These are phyloP conservation scores for Eimeria mitis DNA, from an alignment of 169 alveolate genomes.

Conservation along the genomic window DNA sequence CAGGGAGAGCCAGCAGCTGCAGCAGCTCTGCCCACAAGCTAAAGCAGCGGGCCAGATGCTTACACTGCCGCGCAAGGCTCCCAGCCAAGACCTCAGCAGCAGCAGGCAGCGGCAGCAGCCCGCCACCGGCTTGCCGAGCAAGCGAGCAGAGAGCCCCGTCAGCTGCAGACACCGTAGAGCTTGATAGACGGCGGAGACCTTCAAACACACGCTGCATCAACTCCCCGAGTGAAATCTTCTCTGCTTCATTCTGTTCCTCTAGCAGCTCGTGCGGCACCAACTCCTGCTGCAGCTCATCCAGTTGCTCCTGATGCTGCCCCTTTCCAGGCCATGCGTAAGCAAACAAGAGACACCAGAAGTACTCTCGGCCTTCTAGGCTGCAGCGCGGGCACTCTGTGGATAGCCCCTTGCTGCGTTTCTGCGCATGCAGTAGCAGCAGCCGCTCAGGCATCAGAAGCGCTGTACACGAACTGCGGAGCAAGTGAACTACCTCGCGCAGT, in stretches of 20 bases:
- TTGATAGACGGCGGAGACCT: conserved; percentile 17
- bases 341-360: conserved; percentile 5
- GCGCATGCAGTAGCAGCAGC: conserved; percentile 1
- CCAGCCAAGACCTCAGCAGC: not conserved
- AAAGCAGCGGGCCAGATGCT: conserved; percentile 54
- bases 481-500: conserved; percentile 3
- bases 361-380: not conserved
- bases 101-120: conserved; percentile 3
- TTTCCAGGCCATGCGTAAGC: not conserved
- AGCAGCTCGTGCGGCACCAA: not conserved
- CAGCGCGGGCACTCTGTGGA: conserved; percentile 22
- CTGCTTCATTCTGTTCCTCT: not conserved
- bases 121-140: not conserved
- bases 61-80: conserved; percentile 22
- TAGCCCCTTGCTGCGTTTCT: not conserved
- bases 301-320: not conserved
- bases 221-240: not conserved
- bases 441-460: conserved; percentile 49
- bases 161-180: not conserved
- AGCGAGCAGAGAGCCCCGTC: not conserved
- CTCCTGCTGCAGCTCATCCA: conserved; percentile 22
- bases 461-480: conserved; percentile 5
- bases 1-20: conserved; percentile 2
- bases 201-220: conserved; percentile 1
- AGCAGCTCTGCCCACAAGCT: conserved; percentile 33